phyloP scores from a whole-genome alignment of 805 yeast genomes.

The Pichia ethanolica region DNA sequence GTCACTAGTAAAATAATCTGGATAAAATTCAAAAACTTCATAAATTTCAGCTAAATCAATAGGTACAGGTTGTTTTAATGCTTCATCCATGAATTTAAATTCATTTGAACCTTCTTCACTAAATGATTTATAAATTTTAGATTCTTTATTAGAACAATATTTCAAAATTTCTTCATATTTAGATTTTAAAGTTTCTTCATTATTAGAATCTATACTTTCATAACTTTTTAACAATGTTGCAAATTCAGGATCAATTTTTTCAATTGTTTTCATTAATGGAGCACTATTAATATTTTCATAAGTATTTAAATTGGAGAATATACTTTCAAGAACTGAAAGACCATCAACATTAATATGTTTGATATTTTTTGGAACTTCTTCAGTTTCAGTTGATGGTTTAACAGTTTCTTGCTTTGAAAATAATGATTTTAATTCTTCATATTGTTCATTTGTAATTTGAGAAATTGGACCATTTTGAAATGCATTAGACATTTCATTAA shows the following conservation, averaged over 20 bases:
- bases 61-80: conserved; percentile 21
- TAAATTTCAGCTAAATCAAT: conserved; percentile 21
- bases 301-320: conserved; percentile 19
- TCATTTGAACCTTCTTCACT: conserved; percentile 16
- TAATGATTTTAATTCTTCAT: conserved; percentile 6
- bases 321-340: conserved; percentile 10
- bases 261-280: conserved; percentile 16
- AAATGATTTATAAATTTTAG: conserved; percentile 18
- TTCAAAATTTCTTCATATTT: conserved; percentile 15
- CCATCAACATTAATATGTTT: conserved; percentile 7
- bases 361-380: not conserved
- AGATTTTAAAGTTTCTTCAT: conserved; percentile 14
- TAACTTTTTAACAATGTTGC: conserved; percentile 17
- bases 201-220: conserved; percentile 15
- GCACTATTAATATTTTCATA: conserved; percentile 18
- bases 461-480: conserved; percentile 16
- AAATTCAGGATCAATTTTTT: conserved; percentile 21
- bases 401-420: not conserved
- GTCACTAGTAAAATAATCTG: conserved; percentile 17
- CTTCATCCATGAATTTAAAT: conserved; percentile 15
- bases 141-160: conserved; percentile 16
- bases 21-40: conserved; percentile 19
- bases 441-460: conserved; percentile 10
- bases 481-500: conserved; percentile 9
- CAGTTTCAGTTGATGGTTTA: not conserved